phyloP scores from a whole-genome alignment of 352 stramenopile genomes.

The Peronospora farinosa region DNA sequence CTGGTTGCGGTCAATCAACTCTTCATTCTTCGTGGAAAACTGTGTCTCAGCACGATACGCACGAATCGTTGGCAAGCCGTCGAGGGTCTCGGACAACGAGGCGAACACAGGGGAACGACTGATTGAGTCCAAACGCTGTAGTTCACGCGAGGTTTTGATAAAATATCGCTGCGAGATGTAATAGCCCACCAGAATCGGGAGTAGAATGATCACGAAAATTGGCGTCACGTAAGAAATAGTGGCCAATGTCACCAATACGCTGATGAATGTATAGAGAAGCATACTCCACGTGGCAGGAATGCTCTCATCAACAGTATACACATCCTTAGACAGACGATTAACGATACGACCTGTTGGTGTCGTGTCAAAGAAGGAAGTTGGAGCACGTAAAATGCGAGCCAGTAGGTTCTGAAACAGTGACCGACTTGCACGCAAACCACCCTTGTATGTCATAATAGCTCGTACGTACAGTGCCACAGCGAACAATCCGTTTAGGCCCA shows the following conservation, averaged over 20 bases:
- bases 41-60: slow-evolving; percentile 52
- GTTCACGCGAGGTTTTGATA: slow-evolving; percentile 85
- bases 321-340: slow-evolving; percentile 72
- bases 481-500: slow-evolving; percentile 56
- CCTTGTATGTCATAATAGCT: slow-evolving; percentile 50
- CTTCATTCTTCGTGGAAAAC: slow-evolving; percentile 49
- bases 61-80: slow-evolving; percentile 92
- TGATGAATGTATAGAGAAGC: slow-evolving; percentile 69
- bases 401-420: slow-evolving; percentile 63
- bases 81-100: slow-evolving; percentile 91
- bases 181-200: slow-evolving; percentile 63
- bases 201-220: slow-evolving; percentile 61
- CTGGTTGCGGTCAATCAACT: slow-evolving; percentile 58
- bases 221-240: slow-evolving; percentile 71
- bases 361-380: slow-evolving; percentile 79
- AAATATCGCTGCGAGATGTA: slow-evolving; percentile 89
- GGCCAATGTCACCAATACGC: slow-evolving; percentile 50
- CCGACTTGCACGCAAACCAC: slow-evolving; percentile 47
- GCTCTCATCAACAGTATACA: slow-evolving; percentile 71
- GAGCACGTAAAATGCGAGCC: slow-evolving; percentile 86
- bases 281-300: slow-evolving; percentile 63
- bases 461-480: slow-evolving; percentile 60
- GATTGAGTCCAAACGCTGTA: slow-evolving; percentile 95
- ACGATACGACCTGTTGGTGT: slow-evolving; percentile 73
- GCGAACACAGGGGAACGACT: slow-evolving; percentile 92